Conservation (phyloP, 2,329 filamentous ascomycete genomes). For the Knufia petricola region DNA sequence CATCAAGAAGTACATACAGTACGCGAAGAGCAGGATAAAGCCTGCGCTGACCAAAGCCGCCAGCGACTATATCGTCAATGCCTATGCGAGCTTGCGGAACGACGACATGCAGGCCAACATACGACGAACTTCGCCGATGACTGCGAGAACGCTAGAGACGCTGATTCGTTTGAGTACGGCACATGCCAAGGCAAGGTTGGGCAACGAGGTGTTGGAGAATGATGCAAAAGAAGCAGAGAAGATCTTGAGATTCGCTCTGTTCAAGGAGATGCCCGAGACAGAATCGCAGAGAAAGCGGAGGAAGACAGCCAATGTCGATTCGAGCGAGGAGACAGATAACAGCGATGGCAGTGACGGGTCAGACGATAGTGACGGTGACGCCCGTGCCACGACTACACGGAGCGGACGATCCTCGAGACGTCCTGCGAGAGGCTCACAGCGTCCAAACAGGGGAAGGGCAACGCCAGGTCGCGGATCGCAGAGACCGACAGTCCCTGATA, state of each 20-base stretch:
- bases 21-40: conserved; percentile 85
- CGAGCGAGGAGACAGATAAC: conserved; percentile 53
- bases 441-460: background rate
- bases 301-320: conserved; percentile 60
- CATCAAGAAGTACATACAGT: conserved; percentile 99
- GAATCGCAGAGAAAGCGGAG: conserved; percentile 67
- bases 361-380: conserved; percentile 26
- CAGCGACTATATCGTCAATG: conserved; percentile 79
- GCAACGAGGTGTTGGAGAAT: conserved; percentile 75
- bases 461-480: background rate
- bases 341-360: conserved; percentile 30
- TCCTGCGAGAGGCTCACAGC: conserved; percentile 17
- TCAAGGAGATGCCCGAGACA: conserved; percentile 80
- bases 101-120: conserved; percentile 94
- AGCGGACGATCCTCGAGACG: conserved; percentile 20
- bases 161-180: conserved; percentile 96
- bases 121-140: conserved; percentile 86
- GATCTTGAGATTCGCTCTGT: conserved; percentile 87
- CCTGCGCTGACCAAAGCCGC: conserved; percentile 84
- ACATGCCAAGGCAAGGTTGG: conserved; percentile 85
- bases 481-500: conserved; percentile 23
- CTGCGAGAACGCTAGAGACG: conserved; percentile 91
- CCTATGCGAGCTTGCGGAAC: conserved; percentile 87
- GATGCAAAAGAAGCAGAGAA: conserved; percentile 81
- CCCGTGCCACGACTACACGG: conserved; percentile 19